Base-by-base conservation (phyloP, 108 stramenopile genomes). In the Parietichytrium sp. region DNA sequence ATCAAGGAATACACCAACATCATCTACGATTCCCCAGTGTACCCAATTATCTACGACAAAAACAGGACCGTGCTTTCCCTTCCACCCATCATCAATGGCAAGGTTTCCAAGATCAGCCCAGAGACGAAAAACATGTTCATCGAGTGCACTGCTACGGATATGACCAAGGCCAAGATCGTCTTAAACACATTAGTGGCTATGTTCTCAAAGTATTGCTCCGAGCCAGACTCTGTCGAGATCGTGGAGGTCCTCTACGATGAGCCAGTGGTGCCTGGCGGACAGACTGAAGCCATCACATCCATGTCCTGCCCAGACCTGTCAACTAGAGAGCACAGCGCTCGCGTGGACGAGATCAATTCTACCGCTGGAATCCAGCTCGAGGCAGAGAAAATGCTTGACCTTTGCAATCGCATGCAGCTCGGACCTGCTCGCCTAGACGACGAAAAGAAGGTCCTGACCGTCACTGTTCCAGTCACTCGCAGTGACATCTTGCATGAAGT, bases 151-250 rank as follows among this genome's bases (percentile, higher is more conserved):
- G 98, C 96, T 33, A 98, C 97, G 4, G 98, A 99, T 80, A 54
- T 95, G 51, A 97, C 97, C 85, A 99, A 99, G 91, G 98, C 97
- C 33, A 97, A 99, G 85, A 97, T 98, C 84, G 98, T 99, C 30
- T 88, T 98, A 52, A 96, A 98, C 86, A 99, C 97, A 2, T 89
- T 99, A 52, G 96, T 98, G 15, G 89, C 96, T 81, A 98, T 98
- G 97, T 98, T 98, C 83, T 90, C 92, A 26, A 94, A 96, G 88
- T 95, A 98, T 85, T 93, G 94, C 72, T 87, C 89, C 25, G 61
- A 84, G 36, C 97, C 97, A 50, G 98, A 96, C 85, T 83, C 87
- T 1, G 94, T 93, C 7, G 94, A 98, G 72, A 92, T 96, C 3
- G 98, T 99, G 30, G 90, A 91, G 49, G 95, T 99, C 49, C 85